Base-by-base conservation (phyloP, 768 basidiomycete genomes). In the Guyanaporus albipodus region DNA sequence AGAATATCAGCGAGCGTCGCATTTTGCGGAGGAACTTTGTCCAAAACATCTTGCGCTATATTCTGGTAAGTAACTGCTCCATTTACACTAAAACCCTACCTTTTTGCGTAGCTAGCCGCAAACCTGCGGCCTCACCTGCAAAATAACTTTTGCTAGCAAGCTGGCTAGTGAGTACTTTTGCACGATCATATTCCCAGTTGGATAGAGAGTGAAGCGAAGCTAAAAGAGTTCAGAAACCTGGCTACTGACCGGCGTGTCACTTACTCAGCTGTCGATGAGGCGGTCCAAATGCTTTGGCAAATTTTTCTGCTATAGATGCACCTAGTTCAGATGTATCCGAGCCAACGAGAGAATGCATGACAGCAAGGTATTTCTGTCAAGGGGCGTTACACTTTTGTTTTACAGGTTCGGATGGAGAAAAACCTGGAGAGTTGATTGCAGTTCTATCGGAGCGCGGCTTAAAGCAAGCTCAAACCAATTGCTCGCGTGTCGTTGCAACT, bases 371-470 rank as follows among this genome's bases (percentile, higher is more conserved):
- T 80, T 87, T 89, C 91, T 96, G 60, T 32, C 23, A 23, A 24
- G n/a, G 24, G 21, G 42, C 21, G 24, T 46, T 44, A 51, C 22
- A 43, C 31, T 9, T 36, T 22, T 34, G 27, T 19, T 22, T 8
- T 42, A 9, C n/a, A 32, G 0, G 10, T 21, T 23, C 24, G n/a
- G 28, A 28, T 24, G 11, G 23, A 38, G 22, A 58, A 73, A 34
- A 59, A 88, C 92, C 78, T 95, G 92, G 44, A 99, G 70, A 1
- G 91, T 91, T 0, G 92, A 89, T 52, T 94, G 92, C 38, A 97
- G 69, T 63, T 96, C 94, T 62, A 93, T 79, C 0, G 95, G 95
- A 2, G 94, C 91, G 17, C 93, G 82, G 10, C 84, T 80, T 27
- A 98, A 72, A 2, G 90, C 92, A 32, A 91, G 70, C 46, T 87